Percentiles rank a stretch among this genome's conserved stretches.
Evolutionary conservation across 768 basidiomycete species (phyloP).

Genomic region (Omphalotus guepiniiformis): DNA sequence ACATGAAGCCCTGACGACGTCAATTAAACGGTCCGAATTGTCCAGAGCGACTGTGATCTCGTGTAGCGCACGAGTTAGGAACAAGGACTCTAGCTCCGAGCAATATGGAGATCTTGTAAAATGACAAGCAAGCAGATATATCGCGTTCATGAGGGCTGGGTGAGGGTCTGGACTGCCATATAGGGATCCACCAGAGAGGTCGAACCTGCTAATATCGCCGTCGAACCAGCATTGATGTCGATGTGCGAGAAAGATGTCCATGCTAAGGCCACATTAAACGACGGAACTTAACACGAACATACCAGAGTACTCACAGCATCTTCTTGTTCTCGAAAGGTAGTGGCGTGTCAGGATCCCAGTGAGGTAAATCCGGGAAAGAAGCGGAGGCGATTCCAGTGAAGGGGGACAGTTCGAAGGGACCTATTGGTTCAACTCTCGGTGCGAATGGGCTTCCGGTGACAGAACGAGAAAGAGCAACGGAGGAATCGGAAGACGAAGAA

Average conservation of each 20-base stretch:
- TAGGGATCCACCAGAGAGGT: constrained; percentile 27
- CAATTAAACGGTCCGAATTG: constrained; percentile 49
- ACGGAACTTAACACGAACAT: not conserved
- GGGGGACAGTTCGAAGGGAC: constrained; percentile 16
- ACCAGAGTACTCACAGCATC: constrained; percentile 28
- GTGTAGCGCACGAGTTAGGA: constrained; percentile 44
- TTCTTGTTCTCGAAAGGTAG: constrained; percentile 32
- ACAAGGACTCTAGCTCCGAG: constrained; percentile 40
- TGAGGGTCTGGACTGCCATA: constrained; percentile 35
- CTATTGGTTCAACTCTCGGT: not conserved
- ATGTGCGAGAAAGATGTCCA: constrained; percentile 53
- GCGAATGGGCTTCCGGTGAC: constrained; percentile 5
- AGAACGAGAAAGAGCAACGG: not conserved
- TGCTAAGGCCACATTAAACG: constrained; percentile 25
- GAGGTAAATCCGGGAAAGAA: constrained; percentile 19
- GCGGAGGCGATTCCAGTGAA: constrained; percentile 13
- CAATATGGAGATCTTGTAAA: constrained; percentile 40
- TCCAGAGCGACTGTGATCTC: constrained; percentile 53
- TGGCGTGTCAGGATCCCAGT: constrained; percentile 22
- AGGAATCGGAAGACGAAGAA: constrained; percentile 4
- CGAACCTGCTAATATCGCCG: constrained; percentile 42
- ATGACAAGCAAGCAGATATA: constrained; percentile 56
- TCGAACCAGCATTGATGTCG: constrained; percentile 58
- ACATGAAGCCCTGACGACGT: constrained; percentile 57
- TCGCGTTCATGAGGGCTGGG: constrained; percentile 57